phyloP scores from a whole-genome alignment of 805 yeast species.

The Barnettozyma sucrosica region DNA sequence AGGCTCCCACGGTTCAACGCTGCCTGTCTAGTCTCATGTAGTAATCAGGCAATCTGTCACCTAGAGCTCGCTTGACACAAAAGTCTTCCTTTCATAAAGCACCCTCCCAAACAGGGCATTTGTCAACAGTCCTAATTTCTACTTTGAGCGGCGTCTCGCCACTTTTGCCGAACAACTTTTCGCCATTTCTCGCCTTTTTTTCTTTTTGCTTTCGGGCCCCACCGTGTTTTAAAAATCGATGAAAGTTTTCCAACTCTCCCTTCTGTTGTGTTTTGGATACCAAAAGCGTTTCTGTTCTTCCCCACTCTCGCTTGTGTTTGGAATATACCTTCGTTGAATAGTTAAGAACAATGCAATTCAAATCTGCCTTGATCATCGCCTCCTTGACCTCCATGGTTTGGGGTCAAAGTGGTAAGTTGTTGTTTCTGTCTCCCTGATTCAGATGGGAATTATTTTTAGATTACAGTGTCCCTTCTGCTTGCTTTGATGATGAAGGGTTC shows the following conservation, averaged over 20 bases:
- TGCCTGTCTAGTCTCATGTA: too few relatives aligned
- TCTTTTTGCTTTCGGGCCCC: neutral
- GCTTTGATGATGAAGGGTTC: neutral
- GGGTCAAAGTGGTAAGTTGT: conserved; percentile 30
- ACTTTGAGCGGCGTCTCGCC: neutral
- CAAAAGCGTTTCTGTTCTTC: neutral
- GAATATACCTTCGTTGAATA: neutral
- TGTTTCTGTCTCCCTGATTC: neutral
- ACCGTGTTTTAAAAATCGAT: conserved; percentile 3
- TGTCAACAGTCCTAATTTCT: neutral
- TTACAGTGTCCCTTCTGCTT: neutral
- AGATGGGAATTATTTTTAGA: neutral
- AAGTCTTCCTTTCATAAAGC: neutral
- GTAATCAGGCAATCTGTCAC: neutral
- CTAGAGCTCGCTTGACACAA: neutral
- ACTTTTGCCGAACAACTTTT: neutral
- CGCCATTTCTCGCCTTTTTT: neutral
- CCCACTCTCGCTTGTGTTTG: neutral
- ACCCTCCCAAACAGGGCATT: neutral
- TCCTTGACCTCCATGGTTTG: conserved; percentile 45
- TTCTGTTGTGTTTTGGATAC: neutral
- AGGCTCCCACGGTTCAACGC: too few relatives aligned
- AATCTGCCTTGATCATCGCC: conserved; percentile 41
- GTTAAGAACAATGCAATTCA: conserved; percentile 44
- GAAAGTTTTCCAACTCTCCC: neutral